phyloP scores from a whole-genome alignment of 306 rosid species.

The Casuarina glauca region DNA sequence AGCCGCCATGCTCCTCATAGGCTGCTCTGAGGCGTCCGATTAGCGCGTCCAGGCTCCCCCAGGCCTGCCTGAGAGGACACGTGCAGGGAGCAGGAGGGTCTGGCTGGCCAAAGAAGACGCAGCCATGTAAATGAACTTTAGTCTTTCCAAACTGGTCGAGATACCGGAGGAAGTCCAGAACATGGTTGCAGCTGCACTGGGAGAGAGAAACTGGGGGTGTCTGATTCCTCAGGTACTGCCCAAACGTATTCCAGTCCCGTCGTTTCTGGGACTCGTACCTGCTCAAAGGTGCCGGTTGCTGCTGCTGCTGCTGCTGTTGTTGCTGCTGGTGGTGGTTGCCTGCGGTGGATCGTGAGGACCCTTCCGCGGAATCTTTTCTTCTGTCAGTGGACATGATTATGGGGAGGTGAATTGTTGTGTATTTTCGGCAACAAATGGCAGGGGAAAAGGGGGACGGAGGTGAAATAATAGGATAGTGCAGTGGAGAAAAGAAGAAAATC shows the following conservation, averaged over 20 bases:
- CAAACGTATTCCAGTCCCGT: constrained; percentile 92
- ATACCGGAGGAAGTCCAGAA: constrained; percentile 82
- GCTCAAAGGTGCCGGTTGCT: constrained; percentile 49
- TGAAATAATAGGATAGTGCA: constrained; percentile 38
- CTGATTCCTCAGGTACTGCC: constrained; percentile 75
- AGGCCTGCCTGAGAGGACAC: constrained; percentile 84
- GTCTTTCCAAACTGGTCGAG: constrained; percentile 93
- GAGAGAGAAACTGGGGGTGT: constrained; percentile 64
- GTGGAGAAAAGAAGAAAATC: constrained; percentile 69
- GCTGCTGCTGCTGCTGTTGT: constrained; percentile 8
- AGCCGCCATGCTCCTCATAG: constrained; percentile 83
- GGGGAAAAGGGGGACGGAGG: constrained; percentile 7
- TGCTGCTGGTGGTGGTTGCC: constrained; percentile 9
- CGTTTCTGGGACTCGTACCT: constrained; percentile 84
- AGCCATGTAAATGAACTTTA: constrained; percentile 79
- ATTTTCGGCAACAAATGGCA: constrained; percentile 27
- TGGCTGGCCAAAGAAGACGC: constrained; percentile 85
- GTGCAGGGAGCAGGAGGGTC: constrained; percentile 93
- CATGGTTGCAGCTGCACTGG: constrained; percentile 80
- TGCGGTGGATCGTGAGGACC: constrained; percentile 42
- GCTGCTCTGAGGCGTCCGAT: constrained; percentile 90
- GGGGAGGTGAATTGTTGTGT: constrained; percentile 25
- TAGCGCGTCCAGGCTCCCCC: constrained; percentile 94
- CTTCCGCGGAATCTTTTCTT: constrained; percentile 45
- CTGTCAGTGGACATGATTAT: constrained; percentile 48